These are phyloP conservation scores for Aspergillus sp. DNA, from an alignment of 2,329 filamentous ascomycete genomes.

Conservation along the genomic window DNA sequence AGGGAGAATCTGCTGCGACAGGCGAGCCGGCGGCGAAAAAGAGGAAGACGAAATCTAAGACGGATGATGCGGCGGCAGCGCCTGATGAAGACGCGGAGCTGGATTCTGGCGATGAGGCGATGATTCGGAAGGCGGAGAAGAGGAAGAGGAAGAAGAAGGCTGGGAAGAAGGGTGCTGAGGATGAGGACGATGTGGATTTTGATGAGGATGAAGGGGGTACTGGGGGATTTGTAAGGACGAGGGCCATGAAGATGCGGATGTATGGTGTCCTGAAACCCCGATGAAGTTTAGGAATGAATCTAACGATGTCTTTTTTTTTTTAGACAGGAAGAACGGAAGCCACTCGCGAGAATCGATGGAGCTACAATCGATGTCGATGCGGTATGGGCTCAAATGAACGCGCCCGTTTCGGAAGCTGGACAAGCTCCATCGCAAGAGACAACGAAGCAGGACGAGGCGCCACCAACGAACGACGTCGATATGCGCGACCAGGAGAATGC, in stretches of 20 bases:
- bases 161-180: slow-evolving; percentile 30
- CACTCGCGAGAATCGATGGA: slow-evolving; percentile 48
- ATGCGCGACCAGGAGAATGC: slow-evolving; percentile 14
- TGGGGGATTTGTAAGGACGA: slow-evolving; percentile 54
- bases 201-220: slow-evolving; percentile 42
- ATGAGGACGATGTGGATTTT: slow-evolving; percentile 35
- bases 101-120: slow-evolving; percentile 58
- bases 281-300: background rate
- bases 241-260: slow-evolving; percentile 53
- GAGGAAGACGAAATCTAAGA: slow-evolving; percentile 30
- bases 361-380: slow-evolving; percentile 58
- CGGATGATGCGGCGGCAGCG: background rate
- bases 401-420: slow-evolving; percentile 24
- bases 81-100: slow-evolving; percentile 41
- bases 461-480: slow-evolving; percentile 14
- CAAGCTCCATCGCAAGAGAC: slow-evolving; percentile 14
- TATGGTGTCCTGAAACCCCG: slow-evolving; percentile 18
- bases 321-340: slow-evolving; percentile 49
- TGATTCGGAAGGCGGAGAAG: slow-evolving; percentile 50
- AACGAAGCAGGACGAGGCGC: slow-evolving; percentile 15
- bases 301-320: background rate
- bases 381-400: slow-evolving; percentile 55
- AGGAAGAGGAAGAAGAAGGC: slow-evolving; percentile 40
- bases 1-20: slow-evolving; percentile 5
- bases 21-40: slow-evolving; percentile 40